phyloP scores from a whole-genome alignment of 1,284 basidiomycete species.

The Ustilago bromivora region DNA sequence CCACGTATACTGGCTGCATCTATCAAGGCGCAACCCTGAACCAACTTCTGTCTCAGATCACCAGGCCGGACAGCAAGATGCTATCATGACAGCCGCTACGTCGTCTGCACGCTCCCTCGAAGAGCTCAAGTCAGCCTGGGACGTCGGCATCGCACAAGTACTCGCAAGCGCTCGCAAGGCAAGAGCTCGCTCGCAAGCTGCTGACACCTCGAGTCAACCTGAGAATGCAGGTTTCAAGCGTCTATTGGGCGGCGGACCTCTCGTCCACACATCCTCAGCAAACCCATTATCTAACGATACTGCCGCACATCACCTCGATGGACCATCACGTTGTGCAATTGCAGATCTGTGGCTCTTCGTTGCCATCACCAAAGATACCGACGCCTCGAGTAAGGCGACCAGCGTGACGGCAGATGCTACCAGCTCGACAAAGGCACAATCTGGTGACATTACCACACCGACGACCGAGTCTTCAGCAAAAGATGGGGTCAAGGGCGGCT shows the following conservation, averaged over 20 bases:
- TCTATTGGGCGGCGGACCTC: conserved; percentile 6
- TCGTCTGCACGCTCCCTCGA: not conserved
- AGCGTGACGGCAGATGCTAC: not conserved
- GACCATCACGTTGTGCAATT: not conserved
- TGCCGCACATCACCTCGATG: not conserved
- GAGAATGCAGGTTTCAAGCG: not conserved
- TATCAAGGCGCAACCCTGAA: not conserved
- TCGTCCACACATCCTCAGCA: conserved; percentile 13
- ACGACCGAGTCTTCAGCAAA: conserved; percentile 2
- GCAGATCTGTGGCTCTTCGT: conserved; percentile 31
- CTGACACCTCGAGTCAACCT: not conserved
- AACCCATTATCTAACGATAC: not conserved
- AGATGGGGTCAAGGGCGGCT: not conserved
- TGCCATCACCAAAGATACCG: conserved; percentile 9
- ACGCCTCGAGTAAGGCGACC: not conserved
- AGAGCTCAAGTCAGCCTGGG: conserved; percentile 10
- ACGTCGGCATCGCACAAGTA: conserved; percentile 7
- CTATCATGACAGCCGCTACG: not conserved
- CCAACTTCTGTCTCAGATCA: too few relatives aligned
- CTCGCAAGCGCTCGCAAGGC: conserved; percentile 1
- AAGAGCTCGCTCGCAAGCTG: not conserved
- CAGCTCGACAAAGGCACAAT: not conserved
- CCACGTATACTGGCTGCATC: conserved; percentile 25
- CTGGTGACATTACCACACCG: not conserved
- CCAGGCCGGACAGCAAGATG: not conserved